Percentiles rank a stretch among this genome's conserved stretches.
Evolutionary conservation across 805 yeast species (phyloP).

Genomic region (Ogataea parapolymorpha): DNA sequence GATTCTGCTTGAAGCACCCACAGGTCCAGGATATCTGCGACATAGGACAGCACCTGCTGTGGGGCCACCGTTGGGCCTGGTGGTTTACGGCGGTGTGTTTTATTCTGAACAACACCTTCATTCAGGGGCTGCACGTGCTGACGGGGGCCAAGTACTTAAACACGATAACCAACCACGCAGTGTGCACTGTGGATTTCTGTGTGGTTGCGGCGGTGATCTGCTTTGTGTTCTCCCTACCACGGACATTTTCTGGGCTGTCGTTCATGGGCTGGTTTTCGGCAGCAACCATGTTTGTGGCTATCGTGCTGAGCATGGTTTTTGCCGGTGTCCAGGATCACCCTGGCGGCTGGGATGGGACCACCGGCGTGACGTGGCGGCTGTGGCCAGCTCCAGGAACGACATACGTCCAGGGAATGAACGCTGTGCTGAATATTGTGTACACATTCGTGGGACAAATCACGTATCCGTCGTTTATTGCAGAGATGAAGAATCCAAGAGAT

Average conservation of each 20-base stretch:
- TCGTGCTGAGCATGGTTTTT: conserved; percentile 48
- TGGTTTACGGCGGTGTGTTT: conserved; percentile 55
- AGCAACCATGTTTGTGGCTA: conserved; percentile 54
- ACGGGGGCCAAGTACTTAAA: conserved; percentile 60
- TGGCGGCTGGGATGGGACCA: conserved; percentile 33
- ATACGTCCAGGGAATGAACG: conserved; percentile 52
- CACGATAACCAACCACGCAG: conserved; percentile 44
- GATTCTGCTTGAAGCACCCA: conserved; percentile 53
- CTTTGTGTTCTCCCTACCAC: conserved; percentile 49
- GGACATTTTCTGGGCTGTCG: conserved; percentile 54
- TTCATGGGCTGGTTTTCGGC: conserved; percentile 52
- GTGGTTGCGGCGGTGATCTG: conserved; percentile 49
- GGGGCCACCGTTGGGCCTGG: conserved; percentile 52
- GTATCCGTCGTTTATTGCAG: conserved; percentile 58
- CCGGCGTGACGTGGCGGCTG: conserved; percentile 39
- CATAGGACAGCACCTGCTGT: conserved; percentile 54
- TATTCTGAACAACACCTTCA: conserved; percentile 51
- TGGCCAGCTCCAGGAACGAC: conserved; percentile 55
- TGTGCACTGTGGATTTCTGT: conserved; percentile 52
- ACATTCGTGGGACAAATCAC: conserved; percentile 65
- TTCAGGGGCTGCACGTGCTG: conserved; percentile 56
- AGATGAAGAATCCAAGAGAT: conserved; percentile 55
- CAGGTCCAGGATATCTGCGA: conserved; percentile 52
- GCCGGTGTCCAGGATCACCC: conserved; percentile 54
- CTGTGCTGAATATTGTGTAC: conserved; percentile 56